Percentiles rank a stretch among this genome's conserved stretches.
Evolutionary conservation across 345 rosid species (phyloP).

Genomic region (Eucalyptus decipiens): DNA sequence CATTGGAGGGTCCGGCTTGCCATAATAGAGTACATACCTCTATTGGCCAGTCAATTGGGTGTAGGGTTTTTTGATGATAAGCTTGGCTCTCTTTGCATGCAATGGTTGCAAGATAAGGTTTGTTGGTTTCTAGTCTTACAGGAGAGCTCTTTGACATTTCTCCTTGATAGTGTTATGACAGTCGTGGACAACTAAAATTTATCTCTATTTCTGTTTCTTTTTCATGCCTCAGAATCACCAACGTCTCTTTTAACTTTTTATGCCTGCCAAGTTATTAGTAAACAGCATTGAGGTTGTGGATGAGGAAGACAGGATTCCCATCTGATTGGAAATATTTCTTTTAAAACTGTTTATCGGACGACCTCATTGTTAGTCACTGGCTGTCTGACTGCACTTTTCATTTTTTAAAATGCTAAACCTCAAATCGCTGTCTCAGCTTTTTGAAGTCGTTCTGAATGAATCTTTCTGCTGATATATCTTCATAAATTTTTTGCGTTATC

Average conservation of each 20-base stretch:
- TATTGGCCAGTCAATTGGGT: conserved; percentile 91
- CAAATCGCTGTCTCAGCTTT: background rate
- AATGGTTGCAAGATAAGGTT: conserved; percentile 97
- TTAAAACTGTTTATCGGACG: background rate
- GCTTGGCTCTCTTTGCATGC: conserved; percentile 96
- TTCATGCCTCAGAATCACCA: background rate
- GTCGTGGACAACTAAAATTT: background rate
- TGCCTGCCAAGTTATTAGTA: background rate
- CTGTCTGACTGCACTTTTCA: background rate
- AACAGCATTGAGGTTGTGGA: background rate
- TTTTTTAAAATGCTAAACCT: background rate
- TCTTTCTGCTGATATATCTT: background rate
- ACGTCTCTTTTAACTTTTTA: background rate
- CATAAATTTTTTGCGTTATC: background rate
- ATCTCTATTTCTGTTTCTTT: background rate
- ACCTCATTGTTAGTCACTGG: background rate
- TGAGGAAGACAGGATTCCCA: background rate
- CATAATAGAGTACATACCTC: conserved; percentile 89
- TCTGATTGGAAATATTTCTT: background rate
- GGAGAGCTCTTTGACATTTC: background rate
- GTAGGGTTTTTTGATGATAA: conserved; percentile 88
- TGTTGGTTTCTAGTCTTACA: background rate
- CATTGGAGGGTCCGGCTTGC: conserved; percentile 98
- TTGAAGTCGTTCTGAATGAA: background rate
- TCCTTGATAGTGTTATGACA: background rate